These are phyloP conservation scores for Rhynchosporium secalis DNA, from an alignment of 2,329 filamentous ascomycete genomes.

Conservation along the genomic window DNA sequence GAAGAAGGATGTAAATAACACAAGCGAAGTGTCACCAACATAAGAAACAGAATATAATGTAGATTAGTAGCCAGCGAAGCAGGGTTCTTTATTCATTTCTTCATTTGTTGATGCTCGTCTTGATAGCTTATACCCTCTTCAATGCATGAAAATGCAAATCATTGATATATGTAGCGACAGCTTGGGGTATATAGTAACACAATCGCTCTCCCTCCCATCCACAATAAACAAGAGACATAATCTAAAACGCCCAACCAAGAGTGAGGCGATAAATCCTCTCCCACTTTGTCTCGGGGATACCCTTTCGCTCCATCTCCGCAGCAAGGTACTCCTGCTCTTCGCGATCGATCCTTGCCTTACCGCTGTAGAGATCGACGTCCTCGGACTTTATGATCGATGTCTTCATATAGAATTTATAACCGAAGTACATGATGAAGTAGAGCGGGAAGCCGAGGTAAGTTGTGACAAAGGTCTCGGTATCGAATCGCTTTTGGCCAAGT, in stretches of 20 bases:
- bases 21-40: too few relatives aligned
- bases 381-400: conserved; percentile 48
- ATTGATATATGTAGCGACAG: conserved; percentile 7
- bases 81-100: conserved; percentile 5
- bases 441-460: conserved; percentile 64
- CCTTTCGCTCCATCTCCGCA: conserved; percentile 25
- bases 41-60: too few relatives aligned
- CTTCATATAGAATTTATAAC: conserved; percentile 50
- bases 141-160: neutral
- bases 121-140: neutral
- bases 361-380: conserved; percentile 55
- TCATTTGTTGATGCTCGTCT: neutral
- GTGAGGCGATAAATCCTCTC: conserved; percentile 33
- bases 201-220: neutral
- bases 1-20: too few relatives aligned
- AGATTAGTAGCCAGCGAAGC: too few relatives aligned
- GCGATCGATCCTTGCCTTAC: conserved; percentile 59
- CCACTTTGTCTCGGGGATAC: conserved; percentile 28
- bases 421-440: conserved; percentile 59
- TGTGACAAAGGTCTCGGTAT: conserved; percentile 65
- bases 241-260: conserved; percentile 31
- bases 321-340: conserved; percentile 51
- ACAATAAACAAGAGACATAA: neutral
- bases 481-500: conserved; percentile 48
- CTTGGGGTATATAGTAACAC: neutral